A percentile compares a stretch with the other conserved stretches of the same genome.
phyloP scores from a whole-genome alignment of 768 basidiomycete genomes.

The Hirschioporus abietinus region DNA sequence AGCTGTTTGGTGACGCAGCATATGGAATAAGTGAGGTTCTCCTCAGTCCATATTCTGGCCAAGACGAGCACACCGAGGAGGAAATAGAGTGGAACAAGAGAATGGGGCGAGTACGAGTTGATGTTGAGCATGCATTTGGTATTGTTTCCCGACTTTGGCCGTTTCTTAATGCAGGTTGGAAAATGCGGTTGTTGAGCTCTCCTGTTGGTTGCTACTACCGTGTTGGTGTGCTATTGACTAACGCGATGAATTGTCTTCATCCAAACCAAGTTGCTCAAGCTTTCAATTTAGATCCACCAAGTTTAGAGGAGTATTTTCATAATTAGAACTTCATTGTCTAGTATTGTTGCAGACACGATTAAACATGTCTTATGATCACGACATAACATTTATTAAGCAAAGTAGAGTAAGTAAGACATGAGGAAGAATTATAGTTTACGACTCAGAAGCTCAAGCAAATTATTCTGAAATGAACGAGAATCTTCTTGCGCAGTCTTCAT shows the following conservation, averaged over 20 bases:
- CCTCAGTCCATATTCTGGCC: constrained; percentile 15
- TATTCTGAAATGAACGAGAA: neutral
- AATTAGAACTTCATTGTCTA: neutral
- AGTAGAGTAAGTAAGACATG: too few species aligned
- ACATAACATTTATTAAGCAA: too few species aligned
- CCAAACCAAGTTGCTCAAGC: constrained; percentile 22
- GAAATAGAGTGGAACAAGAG: constrained; percentile 21
- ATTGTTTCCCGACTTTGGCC: constrained; percentile 17
- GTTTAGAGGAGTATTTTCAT: constrained; percentile 27
- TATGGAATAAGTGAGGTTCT: constrained; percentile 19
- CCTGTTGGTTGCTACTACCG: constrained; percentile 24
- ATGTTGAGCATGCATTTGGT: constrained; percentile 27
- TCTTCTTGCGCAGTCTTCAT: neutral
- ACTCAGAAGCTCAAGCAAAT: neutral
- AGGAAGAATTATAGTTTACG: neutral
- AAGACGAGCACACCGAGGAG: constrained; percentile 11
- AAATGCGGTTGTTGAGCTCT: constrained; percentile 14
- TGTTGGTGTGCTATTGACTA: constrained; percentile 28
- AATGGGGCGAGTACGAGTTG: constrained; percentile 20
- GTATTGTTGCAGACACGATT: neutral
- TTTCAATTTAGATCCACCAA: constrained; percentile 20
- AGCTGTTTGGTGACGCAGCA: constrained; percentile 23
- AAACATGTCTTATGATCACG: too few species aligned
- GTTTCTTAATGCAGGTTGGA: constrained; percentile 22
- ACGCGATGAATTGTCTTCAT: constrained; percentile 41